A percentile compares a stretch with the other conserved stretches of the same genome.
These are phyloP conservation scores for Leucocoprinus leucothites DNA, from an alignment of 768 basidiomycete genomes.

Conservation along the genomic window DNA sequence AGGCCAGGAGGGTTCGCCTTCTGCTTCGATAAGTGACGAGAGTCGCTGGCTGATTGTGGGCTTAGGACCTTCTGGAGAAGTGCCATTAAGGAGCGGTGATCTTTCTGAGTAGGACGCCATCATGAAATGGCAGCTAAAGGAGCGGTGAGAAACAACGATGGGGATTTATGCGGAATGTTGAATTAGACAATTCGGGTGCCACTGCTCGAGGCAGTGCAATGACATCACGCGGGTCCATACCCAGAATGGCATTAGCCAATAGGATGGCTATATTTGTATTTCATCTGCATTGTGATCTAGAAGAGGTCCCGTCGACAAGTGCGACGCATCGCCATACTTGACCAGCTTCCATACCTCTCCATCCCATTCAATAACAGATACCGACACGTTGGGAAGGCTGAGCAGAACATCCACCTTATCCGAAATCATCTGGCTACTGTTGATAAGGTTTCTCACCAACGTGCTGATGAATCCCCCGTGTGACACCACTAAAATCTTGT, in stretches of 20 bases:
- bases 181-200: not conserved
- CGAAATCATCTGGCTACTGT: constrained; percentile 33
- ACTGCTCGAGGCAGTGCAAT: constrained; percentile 24
- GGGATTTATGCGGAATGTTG: not conserved
- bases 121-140: constrained; percentile 9
- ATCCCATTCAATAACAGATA: constrained; percentile 58
- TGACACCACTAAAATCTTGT: constrained; percentile 55
- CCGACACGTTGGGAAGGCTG: constrained; percentile 49
- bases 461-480: constrained; percentile 65
- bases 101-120: constrained; percentile 35
- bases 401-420: constrained; percentile 31
- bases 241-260: not conserved
- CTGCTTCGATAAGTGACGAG: constrained; percentile 43
- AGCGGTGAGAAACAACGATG: constrained; percentile 14
- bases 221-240: constrained; percentile 22
- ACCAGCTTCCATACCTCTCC: constrained; percentile 37
- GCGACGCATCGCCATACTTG: constrained; percentile 52
- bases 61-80: constrained; percentile 16
- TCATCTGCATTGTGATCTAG: constrained; percentile 54
- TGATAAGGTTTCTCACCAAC: constrained; percentile 47
- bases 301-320: constrained; percentile 36
- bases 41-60: constrained; percentile 31
- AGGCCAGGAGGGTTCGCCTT: constrained; percentile 61
- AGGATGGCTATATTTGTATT: constrained; percentile 8
- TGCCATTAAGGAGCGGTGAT: constrained; percentile 45